phyloP scores from a whole-genome alignment of 1,139 yeast genomes.

The Pichia sp. region DNA sequence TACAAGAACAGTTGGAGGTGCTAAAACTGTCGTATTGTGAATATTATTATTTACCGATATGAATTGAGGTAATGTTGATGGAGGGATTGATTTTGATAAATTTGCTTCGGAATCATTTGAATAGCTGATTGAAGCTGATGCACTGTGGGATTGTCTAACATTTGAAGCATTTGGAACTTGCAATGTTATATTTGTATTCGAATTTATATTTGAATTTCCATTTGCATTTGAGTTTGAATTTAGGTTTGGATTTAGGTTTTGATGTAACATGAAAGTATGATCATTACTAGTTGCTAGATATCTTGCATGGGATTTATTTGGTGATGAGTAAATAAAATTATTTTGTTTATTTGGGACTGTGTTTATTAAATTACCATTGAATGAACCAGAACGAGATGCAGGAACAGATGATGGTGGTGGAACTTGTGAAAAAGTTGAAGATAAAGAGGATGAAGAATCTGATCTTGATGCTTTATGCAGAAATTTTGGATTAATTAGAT shows the following conservation, averaged over 20 bases:
- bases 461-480: background rate
- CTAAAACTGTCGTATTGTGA: too few species aligned
- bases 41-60: conserved; percentile 1
- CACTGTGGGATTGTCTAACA: conserved; percentile 4
- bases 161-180: background rate
- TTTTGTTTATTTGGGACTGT: background rate
- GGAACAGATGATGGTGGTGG: background rate
- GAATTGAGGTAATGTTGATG: conserved; percentile 5
- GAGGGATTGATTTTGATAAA: background rate
- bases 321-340: background rate
- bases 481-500: background rate
- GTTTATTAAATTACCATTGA: background rate
- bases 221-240: too few species aligned
- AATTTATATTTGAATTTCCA: too few species aligned
- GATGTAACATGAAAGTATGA: conserved; percentile 8
- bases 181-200: background rate
- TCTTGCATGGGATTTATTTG: conserved; percentile 6
- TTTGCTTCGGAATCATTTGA: background rate
- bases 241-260: too few species aligned
- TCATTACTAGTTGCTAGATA: conserved; percentile 14
- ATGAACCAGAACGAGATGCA: background rate
- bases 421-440: background rate
- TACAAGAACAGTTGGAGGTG: conserved; percentile 10
- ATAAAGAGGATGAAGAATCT: background rate
- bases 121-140: conserved; percentile 3